Conservation (phyloP, 176 grass and related monocot species). For the Juncus inflexus region DNA sequence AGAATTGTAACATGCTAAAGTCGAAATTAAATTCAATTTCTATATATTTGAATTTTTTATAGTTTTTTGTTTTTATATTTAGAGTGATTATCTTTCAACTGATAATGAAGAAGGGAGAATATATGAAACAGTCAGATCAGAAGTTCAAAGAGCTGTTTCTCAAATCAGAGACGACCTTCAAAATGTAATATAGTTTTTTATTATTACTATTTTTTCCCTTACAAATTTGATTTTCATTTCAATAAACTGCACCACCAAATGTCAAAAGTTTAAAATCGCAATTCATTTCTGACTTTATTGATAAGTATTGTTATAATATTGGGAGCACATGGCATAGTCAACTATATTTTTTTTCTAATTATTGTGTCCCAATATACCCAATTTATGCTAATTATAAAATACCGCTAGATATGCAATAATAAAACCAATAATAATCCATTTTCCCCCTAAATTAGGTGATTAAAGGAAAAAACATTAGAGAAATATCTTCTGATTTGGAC, state of each 20-base stretch:
- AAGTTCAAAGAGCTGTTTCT: constrained; percentile 34
- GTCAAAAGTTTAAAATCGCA: neutral
- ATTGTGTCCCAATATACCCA: neutral
- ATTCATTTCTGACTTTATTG: no score
- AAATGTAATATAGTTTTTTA: constrained; percentile 23
- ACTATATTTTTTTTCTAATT: neutral
- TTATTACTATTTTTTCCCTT: neutral
- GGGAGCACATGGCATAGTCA: neutral
- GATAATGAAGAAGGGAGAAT: constrained; percentile 24
- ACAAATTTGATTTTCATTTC: neutral
- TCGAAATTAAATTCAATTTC: neutral
- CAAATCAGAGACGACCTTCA: constrained; percentile 34
- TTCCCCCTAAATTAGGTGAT: constrained; percentile 29
- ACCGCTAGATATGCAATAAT: no score
- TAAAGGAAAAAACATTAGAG: constrained; percentile 28
- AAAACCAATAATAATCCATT: neutral
- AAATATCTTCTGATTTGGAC: constrained; percentile 42
- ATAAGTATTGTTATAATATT: no score
- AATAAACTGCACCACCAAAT: neutral
- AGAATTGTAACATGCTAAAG: neutral
- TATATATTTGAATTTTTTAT: no score
- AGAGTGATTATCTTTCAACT: constrained; percentile 24
- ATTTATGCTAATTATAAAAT: no score
- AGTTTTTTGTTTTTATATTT: constrained; percentile 2
- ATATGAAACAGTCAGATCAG: constrained; percentile 35